These are phyloP conservation scores for Bjerkandera adusta DNA, from an alignment of 1,284 basidiomycete genomes.

Conservation along the genomic window DNA sequence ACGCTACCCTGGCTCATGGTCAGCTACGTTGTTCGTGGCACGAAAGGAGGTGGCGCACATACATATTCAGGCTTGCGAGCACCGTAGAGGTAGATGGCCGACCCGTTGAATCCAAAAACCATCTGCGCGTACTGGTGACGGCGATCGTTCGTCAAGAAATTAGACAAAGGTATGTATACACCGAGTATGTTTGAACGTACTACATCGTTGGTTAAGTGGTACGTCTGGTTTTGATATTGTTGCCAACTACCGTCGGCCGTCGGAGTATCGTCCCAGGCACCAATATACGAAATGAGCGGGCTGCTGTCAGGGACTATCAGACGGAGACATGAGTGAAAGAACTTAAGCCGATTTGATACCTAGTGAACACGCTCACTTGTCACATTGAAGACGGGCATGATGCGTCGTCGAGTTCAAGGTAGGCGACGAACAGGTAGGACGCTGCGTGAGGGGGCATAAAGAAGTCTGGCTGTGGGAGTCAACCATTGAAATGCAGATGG, in stretches of 20 bases:
- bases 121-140: background rate
- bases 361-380: background rate
- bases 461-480: no score
- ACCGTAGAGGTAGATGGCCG: background rate
- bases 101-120: background rate
- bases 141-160: background rate
- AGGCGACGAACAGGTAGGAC: no score
- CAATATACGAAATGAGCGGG: background rate
- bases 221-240: background rate
- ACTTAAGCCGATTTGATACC: background rate
- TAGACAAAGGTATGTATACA: no score
- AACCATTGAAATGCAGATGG: no score
- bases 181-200: background rate
- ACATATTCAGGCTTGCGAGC: background rate
- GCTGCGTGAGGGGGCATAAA: no score
- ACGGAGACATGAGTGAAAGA: background rate
- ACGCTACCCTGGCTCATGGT: no score
- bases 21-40: no score
- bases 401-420: no score
- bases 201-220: background rate
- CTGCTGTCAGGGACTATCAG: background rate
- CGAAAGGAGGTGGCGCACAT: no score
- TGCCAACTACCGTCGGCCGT: background rate
- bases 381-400: background rate
- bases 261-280: background rate